Evolutionary conservation across 1,284 basidiomycete species (phyloP).

Genomic region (Phylloboletellus chloephorus): DNA sequence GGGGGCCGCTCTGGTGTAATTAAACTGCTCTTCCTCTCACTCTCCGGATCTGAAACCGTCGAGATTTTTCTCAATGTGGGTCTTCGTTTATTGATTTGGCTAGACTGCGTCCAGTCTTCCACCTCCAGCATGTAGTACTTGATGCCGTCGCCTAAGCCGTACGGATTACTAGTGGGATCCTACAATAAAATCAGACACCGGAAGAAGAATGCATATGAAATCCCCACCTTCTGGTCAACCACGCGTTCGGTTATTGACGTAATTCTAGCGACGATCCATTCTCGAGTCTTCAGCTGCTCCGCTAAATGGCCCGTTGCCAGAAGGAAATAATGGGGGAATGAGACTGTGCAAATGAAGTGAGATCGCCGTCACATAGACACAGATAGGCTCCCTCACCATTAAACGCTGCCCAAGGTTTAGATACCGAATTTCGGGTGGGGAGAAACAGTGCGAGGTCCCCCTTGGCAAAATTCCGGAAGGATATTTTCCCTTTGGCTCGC

Average conservation of each 20-base stretch:
- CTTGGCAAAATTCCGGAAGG: conserved; percentile 88
- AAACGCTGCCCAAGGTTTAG: conserved; percentile 96
- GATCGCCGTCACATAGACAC: neutral
- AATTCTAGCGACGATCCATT: conserved; percentile 94
- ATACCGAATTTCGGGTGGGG: conserved; percentile 88
- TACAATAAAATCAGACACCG: conserved; percentile 28
- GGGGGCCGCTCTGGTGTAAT: conserved; percentile 30
- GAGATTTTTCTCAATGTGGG: conserved; percentile 48
- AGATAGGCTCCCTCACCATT: conserved; percentile 55
- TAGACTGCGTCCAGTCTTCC: conserved; percentile 84
- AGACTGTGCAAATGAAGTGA: conserved; percentile 48
- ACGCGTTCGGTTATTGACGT: conserved; percentile 82
- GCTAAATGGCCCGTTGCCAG: conserved; percentile 79
- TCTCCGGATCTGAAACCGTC: conserved; percentile 35
- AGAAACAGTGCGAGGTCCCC: conserved; percentile 94
- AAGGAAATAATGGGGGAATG: conserved; percentile 96
- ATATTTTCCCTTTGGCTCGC: conserved; percentile 87
- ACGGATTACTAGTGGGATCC: conserved; percentile 71
- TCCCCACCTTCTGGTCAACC: conserved; percentile 69
- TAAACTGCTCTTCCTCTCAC: conserved; percentile 32
- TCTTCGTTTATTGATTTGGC: conserved; percentile 53
- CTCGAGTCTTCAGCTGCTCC: conserved; percentile 79
- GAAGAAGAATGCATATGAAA: neutral
- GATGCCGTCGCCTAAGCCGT: conserved; percentile 82
- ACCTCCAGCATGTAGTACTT: conserved; percentile 93